Evolutionary conservation across 352 stramenopile species (phyloP), one percentile per base, ranked within the genome.

Genomic region (Phytophthora fragariaefolia): DNA sequence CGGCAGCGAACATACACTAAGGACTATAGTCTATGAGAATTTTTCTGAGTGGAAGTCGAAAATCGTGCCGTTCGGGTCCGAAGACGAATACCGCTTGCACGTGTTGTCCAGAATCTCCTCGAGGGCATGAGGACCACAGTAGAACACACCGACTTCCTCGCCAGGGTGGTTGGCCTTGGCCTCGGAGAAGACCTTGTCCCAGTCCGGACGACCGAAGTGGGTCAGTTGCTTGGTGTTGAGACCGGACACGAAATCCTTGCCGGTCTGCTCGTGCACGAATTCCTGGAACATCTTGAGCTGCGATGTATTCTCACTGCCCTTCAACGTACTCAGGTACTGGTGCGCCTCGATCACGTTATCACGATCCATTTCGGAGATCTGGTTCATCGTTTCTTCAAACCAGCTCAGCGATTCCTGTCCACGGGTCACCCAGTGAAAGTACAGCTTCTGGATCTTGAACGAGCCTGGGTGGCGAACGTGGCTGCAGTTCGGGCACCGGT

Each of bases 1-100:
- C 54, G 30, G 40, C 66, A 74, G 45, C 50, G 27, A 63, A 54
- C 32, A 58, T 58, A 67, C 34, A 42, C 45, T 67, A 62, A 71
- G 54, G 20, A 66, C 53, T 50, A 61, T 47, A 59, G 55, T 68
- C 71, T 85, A 92, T 54, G 79, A 71, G 64, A 93, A 93, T 63
- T 93, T 93, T 71, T 93, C 85, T 66, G 85, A 93, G 73, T 93
- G 85, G 69, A 90, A 93, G 74, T 93, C 85, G 53, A 93, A 93
- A 27, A 87, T 58, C 17, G 83, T 90, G 56, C 85, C 85, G 20
- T 80, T 75, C 5, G 66, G 58, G 20, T 68, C 55, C 12, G 63
- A 79, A 18, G 82, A 89, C 60, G 84, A 90, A 57, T 89, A 89
- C 51, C 85, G 77, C 46, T 81, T 78, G 73, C 84, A 92, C 70